Conservation (phyloP, 139 green algal species). For the Coccomyxa sp. region DNA sequence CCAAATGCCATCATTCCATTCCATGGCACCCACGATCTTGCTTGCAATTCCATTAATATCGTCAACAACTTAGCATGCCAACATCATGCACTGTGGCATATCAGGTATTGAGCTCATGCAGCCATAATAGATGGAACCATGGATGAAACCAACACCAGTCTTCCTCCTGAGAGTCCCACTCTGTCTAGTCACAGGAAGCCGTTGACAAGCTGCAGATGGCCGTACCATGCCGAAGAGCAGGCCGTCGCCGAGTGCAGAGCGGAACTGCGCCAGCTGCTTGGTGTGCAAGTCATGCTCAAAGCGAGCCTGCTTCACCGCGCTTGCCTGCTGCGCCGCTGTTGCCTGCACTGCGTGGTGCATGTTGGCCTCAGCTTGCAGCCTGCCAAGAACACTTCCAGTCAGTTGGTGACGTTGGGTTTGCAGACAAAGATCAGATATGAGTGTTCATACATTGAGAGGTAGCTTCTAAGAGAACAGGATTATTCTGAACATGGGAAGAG, state of each 20-base stretch:
- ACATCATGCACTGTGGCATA: no score
- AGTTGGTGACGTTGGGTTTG: not conserved
- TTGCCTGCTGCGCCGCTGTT: not conserved
- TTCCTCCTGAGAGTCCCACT: no score
- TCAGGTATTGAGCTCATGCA: no score
- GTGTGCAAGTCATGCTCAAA: no score
- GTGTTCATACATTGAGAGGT: not conserved
- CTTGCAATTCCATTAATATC: no score
- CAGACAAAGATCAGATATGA: not conserved
- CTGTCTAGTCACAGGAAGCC: no score
- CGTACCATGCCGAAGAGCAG: not conserved
- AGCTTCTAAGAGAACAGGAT: not conserved
- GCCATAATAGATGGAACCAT: no score
- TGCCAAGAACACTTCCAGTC: not conserved
- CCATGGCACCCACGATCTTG: no score
- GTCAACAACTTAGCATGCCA: no score
- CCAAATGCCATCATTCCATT: not conserved
- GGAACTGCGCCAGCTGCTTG: not conserved
- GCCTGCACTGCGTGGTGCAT: constrained; percentile 7
- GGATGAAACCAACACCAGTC: no score
- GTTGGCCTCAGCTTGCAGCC: constrained; percentile 21
- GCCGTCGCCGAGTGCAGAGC: not conserved
- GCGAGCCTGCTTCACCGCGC: not conserved
- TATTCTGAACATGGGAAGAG: not conserved
- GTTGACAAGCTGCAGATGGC: not conserved